phyloP scores from a whole-genome alignment of 192 early-diverging fungal genomes.

The Allomyces javanicus region DNA sequence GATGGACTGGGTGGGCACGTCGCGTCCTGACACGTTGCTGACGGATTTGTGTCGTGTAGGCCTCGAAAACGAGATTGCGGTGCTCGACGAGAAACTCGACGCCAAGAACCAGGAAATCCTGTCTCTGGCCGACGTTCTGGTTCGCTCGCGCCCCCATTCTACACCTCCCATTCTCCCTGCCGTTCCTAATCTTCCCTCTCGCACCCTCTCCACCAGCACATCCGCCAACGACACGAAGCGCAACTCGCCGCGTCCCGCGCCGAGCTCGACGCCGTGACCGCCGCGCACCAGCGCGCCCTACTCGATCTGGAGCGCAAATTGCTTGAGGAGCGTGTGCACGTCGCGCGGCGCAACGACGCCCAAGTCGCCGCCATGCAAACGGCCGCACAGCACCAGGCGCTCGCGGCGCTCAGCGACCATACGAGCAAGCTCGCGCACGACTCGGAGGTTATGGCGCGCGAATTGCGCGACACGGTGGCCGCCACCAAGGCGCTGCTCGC shows the following conservation, averaged over 20 bases:
- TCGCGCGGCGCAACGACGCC: background rate
- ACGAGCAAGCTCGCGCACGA: no score
- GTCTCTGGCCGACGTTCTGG: background rate
- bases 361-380: background rate
- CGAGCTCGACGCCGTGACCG: background rate
- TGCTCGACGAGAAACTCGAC: background rate
- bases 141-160: background rate
- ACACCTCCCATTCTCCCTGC: background rate
- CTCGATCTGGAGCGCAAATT: background rate
- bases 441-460: no score
- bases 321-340: background rate
- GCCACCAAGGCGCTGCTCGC: no score
- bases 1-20: background rate
- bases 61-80: background rate
- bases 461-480: no score
- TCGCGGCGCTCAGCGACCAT: background rate
- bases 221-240: background rate
- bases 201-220: background rate
- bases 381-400: background rate
- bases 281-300: background rate
- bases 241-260: background rate
- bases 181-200: background rate
- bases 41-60: background rate
- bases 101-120: background rate
- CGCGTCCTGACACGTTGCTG: background rate